A percentile compares a stretch with the other conserved stretches of the same genome.
Evolutionary conservation across 1,284 basidiomycete species (phyloP).

Genomic region (Mycena citricolor): DNA sequence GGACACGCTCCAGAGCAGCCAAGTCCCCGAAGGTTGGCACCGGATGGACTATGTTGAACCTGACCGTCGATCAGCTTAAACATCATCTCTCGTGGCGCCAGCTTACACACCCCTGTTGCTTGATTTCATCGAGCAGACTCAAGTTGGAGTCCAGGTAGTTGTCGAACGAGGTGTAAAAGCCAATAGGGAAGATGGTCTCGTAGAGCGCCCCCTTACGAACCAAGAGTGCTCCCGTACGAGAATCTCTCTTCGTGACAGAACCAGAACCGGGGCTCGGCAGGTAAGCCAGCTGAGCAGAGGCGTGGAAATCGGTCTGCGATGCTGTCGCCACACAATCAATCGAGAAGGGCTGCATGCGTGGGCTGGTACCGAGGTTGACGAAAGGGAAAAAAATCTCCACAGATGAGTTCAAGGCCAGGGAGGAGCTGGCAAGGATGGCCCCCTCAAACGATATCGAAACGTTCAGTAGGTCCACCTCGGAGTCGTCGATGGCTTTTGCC

Average conservation of each 20-base stretch:
- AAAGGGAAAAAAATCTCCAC: slow-evolving; percentile 47
- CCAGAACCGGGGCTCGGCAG: slow-evolving; percentile 49
- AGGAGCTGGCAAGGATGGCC: slow-evolving; percentile 36
- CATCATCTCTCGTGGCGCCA: background rate
- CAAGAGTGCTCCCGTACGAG: slow-evolving; percentile 64
- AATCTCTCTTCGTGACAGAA: slow-evolving; percentile 69
- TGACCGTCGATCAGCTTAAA: slow-evolving; percentile 29
- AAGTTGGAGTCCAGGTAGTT: slow-evolving; percentile 58
- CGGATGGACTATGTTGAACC: slow-evolving; percentile 53
- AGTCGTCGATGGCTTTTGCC: slow-evolving; percentile 43
- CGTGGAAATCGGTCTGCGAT: slow-evolving; percentile 37
- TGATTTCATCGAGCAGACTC: slow-evolving; percentile 54
- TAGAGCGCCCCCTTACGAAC: slow-evolving; percentile 54
- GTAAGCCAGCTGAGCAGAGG: slow-evolving; percentile 49
- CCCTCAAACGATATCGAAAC: slow-evolving; percentile 47
- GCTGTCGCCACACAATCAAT: slow-evolving; percentile 49
- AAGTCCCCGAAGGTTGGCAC: slow-evolving; percentile 60
- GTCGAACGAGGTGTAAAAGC: slow-evolving; percentile 71
- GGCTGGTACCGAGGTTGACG: slow-evolving; percentile 42
- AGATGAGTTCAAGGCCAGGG: slow-evolving; percentile 52
- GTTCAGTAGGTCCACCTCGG: slow-evolving; percentile 26
- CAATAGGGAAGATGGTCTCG: slow-evolving; percentile 64
- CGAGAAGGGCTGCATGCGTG: slow-evolving; percentile 46
- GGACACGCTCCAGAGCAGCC: slow-evolving; percentile 46
- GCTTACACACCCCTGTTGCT: slow-evolving; percentile 52